phyloP scores from a whole-genome alignment of 495 filamentous ascomycete genomes.

The Podospora pseudopauciseta region DNA sequence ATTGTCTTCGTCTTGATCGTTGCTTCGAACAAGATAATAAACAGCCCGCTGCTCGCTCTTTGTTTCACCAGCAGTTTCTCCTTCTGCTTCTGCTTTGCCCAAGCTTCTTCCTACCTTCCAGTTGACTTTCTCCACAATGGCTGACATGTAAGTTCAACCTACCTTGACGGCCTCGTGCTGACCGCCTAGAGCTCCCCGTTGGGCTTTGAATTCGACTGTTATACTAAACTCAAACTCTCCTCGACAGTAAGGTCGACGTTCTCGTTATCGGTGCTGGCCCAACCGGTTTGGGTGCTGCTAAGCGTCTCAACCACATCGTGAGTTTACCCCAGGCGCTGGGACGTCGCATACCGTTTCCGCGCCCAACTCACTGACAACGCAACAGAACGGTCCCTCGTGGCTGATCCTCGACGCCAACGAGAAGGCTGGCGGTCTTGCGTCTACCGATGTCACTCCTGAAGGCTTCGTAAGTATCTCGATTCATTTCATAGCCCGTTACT shows the following conservation, averaged over 20 bases:
- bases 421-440: slow-evolving; percentile 92
- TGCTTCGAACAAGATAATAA: background rate
- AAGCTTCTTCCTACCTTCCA: background rate
- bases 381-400: slow-evolving; percentile 86
- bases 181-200: background rate
- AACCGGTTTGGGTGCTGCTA: slow-evolving; percentile 93
- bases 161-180: background rate
- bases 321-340: slow-evolving; percentile 33
- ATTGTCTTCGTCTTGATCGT: background rate
- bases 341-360: background rate
- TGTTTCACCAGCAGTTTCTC: slow-evolving; percentile 4
- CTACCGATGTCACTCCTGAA: slow-evolving; percentile 91
- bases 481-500: background rate
- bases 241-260: slow-evolving; percentile 80
- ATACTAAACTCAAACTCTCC: slow-evolving; percentile 20
- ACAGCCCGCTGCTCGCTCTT: background rate
- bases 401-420: slow-evolving; percentile 91
- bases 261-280: slow-evolving; percentile 98
- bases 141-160: slow-evolving; percentile 33
- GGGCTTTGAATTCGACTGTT: background rate
- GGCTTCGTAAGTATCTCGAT: slow-evolving; percentile 77
- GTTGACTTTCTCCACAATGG: slow-evolving; percentile 27
- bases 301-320: slow-evolving; percentile 95
- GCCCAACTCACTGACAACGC: slow-evolving; percentile 7
- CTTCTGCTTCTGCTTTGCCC: slow-evolving; percentile 1